Evolutionary conservation across 495 filamentous ascomycete genomes (phyloP).

Genomic region (Evernia prunastri): DNA sequence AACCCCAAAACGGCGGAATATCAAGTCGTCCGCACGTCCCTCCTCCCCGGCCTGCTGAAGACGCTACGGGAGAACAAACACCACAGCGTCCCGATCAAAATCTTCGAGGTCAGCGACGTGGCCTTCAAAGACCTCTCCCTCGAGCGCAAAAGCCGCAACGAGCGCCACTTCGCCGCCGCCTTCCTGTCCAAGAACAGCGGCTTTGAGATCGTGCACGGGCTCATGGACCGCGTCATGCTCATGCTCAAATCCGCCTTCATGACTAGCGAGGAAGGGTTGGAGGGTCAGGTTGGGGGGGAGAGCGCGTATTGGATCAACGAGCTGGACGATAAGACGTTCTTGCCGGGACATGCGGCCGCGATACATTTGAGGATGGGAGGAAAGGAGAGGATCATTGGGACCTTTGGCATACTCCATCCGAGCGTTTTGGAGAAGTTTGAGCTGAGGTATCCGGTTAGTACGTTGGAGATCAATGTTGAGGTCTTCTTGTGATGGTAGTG

Average conservation of each 20-base stretch:
- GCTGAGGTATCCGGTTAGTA: conserved; percentile 85
- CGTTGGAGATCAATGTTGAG: conserved; percentile 93
- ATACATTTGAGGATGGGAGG: conserved; percentile 67
- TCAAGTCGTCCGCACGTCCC: conserved; percentile 85
- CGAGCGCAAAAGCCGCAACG: conserved; percentile 84
- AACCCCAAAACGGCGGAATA: conserved; percentile 97
- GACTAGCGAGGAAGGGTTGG: conserved; percentile 62
- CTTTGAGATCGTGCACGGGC: conserved; percentile 92
- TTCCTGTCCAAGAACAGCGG: conserved; percentile 93
- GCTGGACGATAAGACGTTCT: conserved; percentile 72
- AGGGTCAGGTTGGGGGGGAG: conserved; percentile 48
- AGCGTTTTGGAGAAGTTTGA: conserved; percentile 91
- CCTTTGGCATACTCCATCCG: conserved; percentile 90
- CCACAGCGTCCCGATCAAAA: conserved; percentile 80
- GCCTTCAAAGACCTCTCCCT: conserved; percentile 72
- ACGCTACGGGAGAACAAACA: conserved; percentile 92
- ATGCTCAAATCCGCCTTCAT: conserved; percentile 86
- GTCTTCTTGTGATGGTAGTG: conserved; percentile 63
- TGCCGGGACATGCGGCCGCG: conserved; percentile 79
- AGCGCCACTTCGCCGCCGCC: conserved; percentile 90
- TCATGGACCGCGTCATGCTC: conserved; percentile 83
- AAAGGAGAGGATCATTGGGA: conserved; percentile 66
- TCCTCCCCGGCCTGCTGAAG: conserved; percentile 89
- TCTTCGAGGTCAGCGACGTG: conserved; percentile 90
- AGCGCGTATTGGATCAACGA: conserved; percentile 88